These are phyloP conservation scores for Geranium rotundifolium DNA, from an alignment of 345 rosid genomes.

Conservation along the genomic window DNA sequence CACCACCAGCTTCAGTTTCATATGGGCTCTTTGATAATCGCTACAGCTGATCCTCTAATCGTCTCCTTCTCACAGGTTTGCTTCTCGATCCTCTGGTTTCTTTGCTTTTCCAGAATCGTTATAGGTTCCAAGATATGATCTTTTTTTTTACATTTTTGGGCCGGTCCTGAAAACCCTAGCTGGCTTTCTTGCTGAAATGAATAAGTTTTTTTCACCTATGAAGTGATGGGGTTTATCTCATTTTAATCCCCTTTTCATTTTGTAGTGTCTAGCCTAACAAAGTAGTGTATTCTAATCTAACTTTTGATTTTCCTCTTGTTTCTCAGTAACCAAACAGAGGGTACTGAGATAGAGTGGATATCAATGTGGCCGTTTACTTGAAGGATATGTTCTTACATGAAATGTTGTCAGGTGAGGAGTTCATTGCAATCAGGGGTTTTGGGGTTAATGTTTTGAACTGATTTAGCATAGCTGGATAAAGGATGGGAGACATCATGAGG, in stretches of 20 bases:
- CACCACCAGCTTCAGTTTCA: not conserved
- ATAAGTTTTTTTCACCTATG: no score
- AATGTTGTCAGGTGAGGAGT: no score
- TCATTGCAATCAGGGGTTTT: not conserved
- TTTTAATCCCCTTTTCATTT: not conserved
- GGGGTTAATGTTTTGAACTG: not conserved
- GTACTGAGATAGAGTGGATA: not conserved
- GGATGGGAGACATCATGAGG: slow-evolving; percentile 10
- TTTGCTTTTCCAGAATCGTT: not conserved
- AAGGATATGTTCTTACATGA: not conserved
- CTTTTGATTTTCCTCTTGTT: not conserved
- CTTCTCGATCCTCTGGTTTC: not conserved
- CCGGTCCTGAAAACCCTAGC: not conserved
- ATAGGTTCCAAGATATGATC: not conserved
- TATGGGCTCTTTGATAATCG: no score
- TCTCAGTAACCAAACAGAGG: not conserved
- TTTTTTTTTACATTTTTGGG: not conserved
- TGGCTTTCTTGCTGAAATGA: not conserved
- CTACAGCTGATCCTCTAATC: not conserved
- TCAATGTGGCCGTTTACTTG: not conserved
- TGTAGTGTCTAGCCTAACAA: no score
- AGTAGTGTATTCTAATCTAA: not conserved
- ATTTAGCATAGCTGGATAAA: not conserved
- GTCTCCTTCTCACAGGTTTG: not conserved
- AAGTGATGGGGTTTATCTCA: not conserved